Conservation (phyloP, 2,329 filamentous ascomycete species). For the Dendrostoma leiphaemia region DNA sequence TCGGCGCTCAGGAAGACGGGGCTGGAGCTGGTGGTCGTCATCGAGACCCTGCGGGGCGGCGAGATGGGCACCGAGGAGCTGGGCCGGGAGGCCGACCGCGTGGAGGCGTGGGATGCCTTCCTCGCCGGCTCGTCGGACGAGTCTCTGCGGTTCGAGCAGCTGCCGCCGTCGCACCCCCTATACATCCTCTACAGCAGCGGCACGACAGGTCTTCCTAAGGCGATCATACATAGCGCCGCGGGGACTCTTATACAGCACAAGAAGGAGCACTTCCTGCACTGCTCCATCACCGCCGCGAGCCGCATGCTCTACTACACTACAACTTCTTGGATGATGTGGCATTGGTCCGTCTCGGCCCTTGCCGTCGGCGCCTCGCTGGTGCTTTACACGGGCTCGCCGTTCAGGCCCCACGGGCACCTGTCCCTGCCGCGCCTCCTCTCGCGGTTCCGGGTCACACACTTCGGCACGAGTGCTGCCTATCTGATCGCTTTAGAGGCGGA, state of each 20-base stretch:
- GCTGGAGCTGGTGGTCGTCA: constrained; percentile 70
- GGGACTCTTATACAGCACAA: constrained; percentile 95
- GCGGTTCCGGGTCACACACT: constrained; percentile 81
- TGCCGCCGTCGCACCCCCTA: constrained; percentile 81
- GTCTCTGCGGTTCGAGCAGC: constrained; percentile 67
- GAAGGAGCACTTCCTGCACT: constrained; percentile 90
- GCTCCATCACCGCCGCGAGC: constrained; percentile 70
- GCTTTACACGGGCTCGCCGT: constrained; percentile 91
- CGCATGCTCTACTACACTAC: constrained; percentile 92
- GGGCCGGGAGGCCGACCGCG: constrained; percentile 35
- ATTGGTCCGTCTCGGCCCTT: constrained; percentile 88
- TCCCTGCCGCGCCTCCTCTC: constrained; percentile 82
- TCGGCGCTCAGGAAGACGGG: constrained; percentile 56
- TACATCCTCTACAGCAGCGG: constrained; percentile 94
- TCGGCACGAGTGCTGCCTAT: constrained; percentile 93
- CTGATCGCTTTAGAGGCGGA: constrained; percentile 87
- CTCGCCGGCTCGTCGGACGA: constrained; percentile 40
- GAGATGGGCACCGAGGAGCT: constrained; percentile 43
- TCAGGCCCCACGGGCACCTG: constrained; percentile 73
- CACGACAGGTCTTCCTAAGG: constrained; percentile 84
- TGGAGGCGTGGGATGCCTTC: constrained; percentile 45
- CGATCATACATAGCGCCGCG: constrained; percentile 87
- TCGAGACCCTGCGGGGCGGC: constrained; percentile 58
- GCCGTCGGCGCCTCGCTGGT: constrained; percentile 80
- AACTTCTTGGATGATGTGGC: constrained; percentile 99